These are phyloP conservation scores for Raphanus hybrid DNA, from an alignment of 441 rosid genomes.

Conservation along the genomic window DNA sequence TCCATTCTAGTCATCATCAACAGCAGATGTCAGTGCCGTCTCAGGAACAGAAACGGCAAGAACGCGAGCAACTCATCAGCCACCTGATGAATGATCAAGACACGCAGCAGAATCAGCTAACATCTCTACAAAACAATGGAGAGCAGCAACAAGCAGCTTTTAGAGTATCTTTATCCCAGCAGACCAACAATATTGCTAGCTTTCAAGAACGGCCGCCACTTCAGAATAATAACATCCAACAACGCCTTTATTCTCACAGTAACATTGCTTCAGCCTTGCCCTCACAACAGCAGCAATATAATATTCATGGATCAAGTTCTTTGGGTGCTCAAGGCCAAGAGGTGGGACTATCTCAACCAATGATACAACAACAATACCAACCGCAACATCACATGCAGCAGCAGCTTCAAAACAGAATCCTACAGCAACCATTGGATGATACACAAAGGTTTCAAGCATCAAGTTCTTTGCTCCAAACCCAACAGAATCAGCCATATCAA, in stretches of 20 bases:
- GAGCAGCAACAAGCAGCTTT: constrained; percentile 58
- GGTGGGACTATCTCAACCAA: constrained; percentile 56
- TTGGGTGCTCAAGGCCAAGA: constrained; percentile 61
- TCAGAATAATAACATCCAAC: constrained; percentile 51
- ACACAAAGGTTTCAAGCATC: constrained; percentile 40
- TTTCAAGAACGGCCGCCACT: constrained; percentile 55
- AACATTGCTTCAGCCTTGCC: constrained; percentile 57
- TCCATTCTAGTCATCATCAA: constrained; percentile 57
- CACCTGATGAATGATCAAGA: constrained; percentile 55
- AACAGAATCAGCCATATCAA: constrained; percentile 32
- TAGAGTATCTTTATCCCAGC: constrained; percentile 40
- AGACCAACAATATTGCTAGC: constrained; percentile 50
- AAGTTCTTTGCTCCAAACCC: constrained; percentile 24
- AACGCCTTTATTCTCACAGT: constrained; percentile 54
- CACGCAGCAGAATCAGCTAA: constrained; percentile 60
- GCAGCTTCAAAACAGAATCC: constrained; percentile 31
- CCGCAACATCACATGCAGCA: constrained; percentile 40
- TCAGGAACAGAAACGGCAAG: constrained; percentile 59
- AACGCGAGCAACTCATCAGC: constrained; percentile 47
- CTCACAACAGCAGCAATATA: constrained; percentile 56
- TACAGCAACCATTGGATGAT: constrained; percentile 28
- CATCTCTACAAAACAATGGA: constrained; percentile 55
- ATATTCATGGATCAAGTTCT: constrained; percentile 44
- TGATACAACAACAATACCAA: constrained; percentile 61
- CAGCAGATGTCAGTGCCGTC: constrained; percentile 49